These are phyloP conservation scores for Boletus coccyginus DNA, from an alignment of 768 basidiomycete species.

Conservation along the genomic window DNA sequence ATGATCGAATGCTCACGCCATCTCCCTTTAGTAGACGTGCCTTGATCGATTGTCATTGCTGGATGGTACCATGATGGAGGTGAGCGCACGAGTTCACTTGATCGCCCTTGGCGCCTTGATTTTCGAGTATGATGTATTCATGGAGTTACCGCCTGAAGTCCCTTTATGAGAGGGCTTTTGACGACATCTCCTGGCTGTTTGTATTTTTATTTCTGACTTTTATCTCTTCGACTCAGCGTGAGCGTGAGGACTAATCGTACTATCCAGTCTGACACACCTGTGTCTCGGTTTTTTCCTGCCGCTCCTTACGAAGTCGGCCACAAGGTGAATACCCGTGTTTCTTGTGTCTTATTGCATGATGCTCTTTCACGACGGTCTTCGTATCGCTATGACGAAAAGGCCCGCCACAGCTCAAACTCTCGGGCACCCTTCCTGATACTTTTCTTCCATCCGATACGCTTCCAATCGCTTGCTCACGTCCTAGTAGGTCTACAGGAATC, in stretches of 20 bases:
- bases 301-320: too few relatives aligned
- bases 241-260: background rate
- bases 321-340: conserved; percentile 9
- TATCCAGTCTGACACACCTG: background rate
- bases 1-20: background rate
- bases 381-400: conserved; percentile 82
- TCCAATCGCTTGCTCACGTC: background rate
- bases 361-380: conserved; percentile 83
- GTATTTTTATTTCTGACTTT: conserved; percentile 53
- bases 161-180: conserved; percentile 41
- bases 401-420: conserved; percentile 87
- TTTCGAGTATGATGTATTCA: conserved; percentile 30
- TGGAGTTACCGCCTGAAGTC: conserved; percentile 87
- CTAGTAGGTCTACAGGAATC: background rate
- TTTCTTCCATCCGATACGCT: background rate
- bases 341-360: conserved; percentile 7
- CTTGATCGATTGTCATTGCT: background rate
- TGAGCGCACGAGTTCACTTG: background rate
- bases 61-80: background rate
- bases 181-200: conserved; percentile 83
- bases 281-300: too few relatives aligned
- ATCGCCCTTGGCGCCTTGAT: background rate
- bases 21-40: conserved; percentile 1
- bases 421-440: conserved; percentile 76
- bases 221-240: background rate